phyloP scores from a whole-genome alignment of 1,139 yeast species.

The Pichia sp. region DNA sequence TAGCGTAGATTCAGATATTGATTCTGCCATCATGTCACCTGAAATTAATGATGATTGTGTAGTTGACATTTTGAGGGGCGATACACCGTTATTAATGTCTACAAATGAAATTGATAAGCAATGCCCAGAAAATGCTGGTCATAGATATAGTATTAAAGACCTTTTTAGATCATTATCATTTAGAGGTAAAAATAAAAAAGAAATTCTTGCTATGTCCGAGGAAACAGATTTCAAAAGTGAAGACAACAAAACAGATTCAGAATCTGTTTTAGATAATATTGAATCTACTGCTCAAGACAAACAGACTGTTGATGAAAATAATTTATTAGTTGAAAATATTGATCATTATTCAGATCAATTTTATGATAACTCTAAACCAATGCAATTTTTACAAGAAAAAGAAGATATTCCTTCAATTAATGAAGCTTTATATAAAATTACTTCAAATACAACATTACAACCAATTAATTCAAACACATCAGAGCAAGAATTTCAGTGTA shows the following conservation, averaged over 20 bases:
- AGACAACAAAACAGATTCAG: not conserved
- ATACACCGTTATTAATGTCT: not conserved
- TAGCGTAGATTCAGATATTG: conserved; percentile 2
- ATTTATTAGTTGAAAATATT: not conserved
- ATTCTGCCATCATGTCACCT: conserved; percentile 1
- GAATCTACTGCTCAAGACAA: not conserved
- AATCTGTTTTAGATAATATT: not conserved
- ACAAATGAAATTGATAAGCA: not conserved
- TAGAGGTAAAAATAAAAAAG: not conserved
- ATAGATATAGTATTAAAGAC: conserved; percentile 1
- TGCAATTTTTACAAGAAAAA: not conserved
- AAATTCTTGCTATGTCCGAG: not conserved
- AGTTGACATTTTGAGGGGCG: not conserved
- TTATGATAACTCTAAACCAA: not conserved
- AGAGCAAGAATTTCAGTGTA: not conserved
- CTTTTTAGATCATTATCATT: conserved; percentile 7
- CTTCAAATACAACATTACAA: not conserved
- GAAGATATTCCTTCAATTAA: not conserved
- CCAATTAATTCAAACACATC: not conserved
- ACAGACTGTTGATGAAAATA: not conserved
- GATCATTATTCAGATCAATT: not conserved
- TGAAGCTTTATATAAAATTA: not conserved
- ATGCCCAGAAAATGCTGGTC: not conserved
- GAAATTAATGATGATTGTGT: conserved; percentile 3
- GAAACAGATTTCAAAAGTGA: not conserved